Percentiles rank a stretch among this genome's conserved stretches.
These are phyloP conservation scores for Cercospora sojina DNA, from an alignment of 2,329 filamentous ascomycete genomes.

Conservation along the genomic window DNA sequence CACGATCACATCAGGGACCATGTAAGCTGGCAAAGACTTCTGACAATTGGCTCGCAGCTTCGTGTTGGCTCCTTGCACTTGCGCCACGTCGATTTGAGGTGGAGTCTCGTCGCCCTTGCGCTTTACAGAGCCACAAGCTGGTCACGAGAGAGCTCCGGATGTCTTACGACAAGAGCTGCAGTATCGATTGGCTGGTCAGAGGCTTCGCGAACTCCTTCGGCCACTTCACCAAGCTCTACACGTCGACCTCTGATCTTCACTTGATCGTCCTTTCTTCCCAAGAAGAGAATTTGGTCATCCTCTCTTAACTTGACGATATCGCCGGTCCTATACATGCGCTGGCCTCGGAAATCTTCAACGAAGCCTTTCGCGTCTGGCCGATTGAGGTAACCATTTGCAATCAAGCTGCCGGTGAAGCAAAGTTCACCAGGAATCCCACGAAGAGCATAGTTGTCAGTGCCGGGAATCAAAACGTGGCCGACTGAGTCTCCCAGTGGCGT, in stretches of 20 bases:
- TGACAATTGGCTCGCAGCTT: conserved; percentile 11
- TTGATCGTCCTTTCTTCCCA: conserved; percentile 71
- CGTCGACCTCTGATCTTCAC: conserved; percentile 75
- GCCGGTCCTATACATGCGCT: conserved; percentile 26
- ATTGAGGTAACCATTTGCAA: conserved; percentile 25
- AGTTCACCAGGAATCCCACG: conserved; percentile 24
- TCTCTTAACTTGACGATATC: conserved; percentile 40
- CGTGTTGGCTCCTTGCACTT: conserved; percentile 12
- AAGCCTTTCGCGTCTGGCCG: conserved; percentile 23
- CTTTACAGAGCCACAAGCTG: conserved; percentile 21
- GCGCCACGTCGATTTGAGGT: conserved; percentile 1
- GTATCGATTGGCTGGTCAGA: conserved; percentile 13
- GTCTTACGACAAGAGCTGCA: conserved; percentile 19
- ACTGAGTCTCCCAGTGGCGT: conserved; percentile 21
- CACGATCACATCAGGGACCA: conserved; percentile 22
- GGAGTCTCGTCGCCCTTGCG: background rate
- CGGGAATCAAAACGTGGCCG: conserved; percentile 20
- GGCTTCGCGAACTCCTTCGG: conserved; percentile 16
- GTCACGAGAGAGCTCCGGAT: conserved; percentile 18
- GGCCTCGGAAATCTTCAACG: conserved; percentile 14
- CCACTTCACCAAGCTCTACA: conserved; percentile 72
- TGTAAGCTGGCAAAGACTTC: conserved; percentile 18
- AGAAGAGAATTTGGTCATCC: conserved; percentile 45
- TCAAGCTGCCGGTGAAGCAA: conserved; percentile 23
- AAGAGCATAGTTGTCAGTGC: conserved; percentile 15